These are phyloP conservation scores for Pleurostoma richardsiae DNA, from an alignment of 2,329 filamentous ascomycete genomes.

Conservation along the genomic window DNA sequence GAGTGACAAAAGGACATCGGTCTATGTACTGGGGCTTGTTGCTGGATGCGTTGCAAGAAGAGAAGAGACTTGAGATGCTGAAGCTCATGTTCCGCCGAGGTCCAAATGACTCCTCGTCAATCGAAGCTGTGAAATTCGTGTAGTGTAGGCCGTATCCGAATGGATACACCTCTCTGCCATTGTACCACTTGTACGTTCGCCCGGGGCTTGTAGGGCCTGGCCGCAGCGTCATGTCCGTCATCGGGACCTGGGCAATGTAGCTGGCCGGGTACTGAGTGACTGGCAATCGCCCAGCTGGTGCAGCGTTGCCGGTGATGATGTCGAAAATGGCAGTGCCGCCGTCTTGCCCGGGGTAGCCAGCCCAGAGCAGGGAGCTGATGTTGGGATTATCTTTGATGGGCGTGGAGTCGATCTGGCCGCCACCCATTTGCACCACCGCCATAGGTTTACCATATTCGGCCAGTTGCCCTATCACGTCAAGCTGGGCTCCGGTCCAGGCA, in stretches of 20 bases:
- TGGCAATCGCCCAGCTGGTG: constrained; percentile 49
- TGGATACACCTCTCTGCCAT: constrained; percentile 38
- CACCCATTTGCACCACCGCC: constrained; percentile 47
- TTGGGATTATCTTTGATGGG: constrained; percentile 39
- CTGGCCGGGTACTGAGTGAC: constrained; percentile 49
- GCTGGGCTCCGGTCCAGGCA: constrained; percentile 45
- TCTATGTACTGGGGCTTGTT: constrained; percentile 30
- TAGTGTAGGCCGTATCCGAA: constrained; percentile 56
- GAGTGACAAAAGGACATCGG: constrained; percentile 33
- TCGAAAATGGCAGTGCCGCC: constrained; percentile 51
- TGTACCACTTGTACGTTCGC: constrained; percentile 56
- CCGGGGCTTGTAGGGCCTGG: constrained; percentile 36
- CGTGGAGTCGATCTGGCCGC: constrained; percentile 43
- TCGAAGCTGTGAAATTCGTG: constrained; percentile 39
- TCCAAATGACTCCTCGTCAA: constrained; percentile 2
- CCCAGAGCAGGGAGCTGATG: constrained; percentile 50
- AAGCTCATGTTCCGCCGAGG: constrained; percentile 9
- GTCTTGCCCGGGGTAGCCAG: constrained; percentile 54
- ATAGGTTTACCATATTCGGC: constrained; percentile 22
- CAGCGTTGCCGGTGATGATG: constrained; percentile 41
- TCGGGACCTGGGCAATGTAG: constrained; percentile 43
- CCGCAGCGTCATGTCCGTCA: constrained; percentile 52
- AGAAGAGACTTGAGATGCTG: constrained; percentile 28
- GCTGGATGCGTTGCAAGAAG: constrained; percentile 10
- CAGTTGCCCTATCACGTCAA: constrained; percentile 43